Conservation (phyloP, 345 rosid species). For the Mallotus nudiflorus region DNA sequence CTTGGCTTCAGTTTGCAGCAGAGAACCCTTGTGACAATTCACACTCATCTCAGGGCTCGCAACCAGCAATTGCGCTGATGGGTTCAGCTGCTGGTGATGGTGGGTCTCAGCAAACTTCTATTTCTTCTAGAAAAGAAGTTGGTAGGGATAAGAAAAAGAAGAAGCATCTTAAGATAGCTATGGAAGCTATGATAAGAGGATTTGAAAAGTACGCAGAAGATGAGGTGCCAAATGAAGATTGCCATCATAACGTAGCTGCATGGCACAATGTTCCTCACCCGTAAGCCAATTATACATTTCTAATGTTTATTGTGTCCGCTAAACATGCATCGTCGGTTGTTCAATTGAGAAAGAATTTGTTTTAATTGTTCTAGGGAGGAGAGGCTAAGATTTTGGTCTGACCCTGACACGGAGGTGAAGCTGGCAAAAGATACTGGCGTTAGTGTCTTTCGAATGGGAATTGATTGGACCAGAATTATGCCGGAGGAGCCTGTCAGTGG, state of each 20-base stretch:
- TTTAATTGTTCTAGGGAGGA: constrained; percentile 63
- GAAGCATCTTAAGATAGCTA: constrained; percentile 61
- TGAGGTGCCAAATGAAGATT: constrained; percentile 36
- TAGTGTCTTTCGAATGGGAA: constrained; percentile 85
- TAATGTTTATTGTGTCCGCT: background rate
- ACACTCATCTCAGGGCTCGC: constrained; percentile 27
- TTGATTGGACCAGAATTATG: constrained; percentile 91
- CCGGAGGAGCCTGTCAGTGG: constrained; percentile 82
- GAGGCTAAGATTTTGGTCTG: constrained; percentile 93
- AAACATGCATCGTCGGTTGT: constrained; percentile 1
- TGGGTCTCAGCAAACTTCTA: constrained; percentile 46
- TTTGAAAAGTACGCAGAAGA: constrained; percentile 52
- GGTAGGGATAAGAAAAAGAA: constrained; percentile 32
- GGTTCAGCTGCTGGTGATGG: constrained; percentile 56
- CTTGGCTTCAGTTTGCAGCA: constrained; percentile 90
- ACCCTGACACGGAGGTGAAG: constrained; percentile 85
- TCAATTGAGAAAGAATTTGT: constrained; percentile 23
- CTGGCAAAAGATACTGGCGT: constrained; percentile 86
- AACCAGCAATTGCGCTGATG: constrained; percentile 47
- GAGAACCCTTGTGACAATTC: constrained; percentile 48
- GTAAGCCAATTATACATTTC: constrained; percentile 57
- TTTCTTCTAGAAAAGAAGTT: constrained; percentile 18
- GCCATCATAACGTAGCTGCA: constrained; percentile 81
- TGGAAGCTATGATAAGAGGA: constrained; percentile 94
- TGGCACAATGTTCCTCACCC: constrained; percentile 91